Evolutionary conservation across 495 filamentous ascomycete genomes (phyloP).

Genomic region (Xylaria sp.): DNA sequence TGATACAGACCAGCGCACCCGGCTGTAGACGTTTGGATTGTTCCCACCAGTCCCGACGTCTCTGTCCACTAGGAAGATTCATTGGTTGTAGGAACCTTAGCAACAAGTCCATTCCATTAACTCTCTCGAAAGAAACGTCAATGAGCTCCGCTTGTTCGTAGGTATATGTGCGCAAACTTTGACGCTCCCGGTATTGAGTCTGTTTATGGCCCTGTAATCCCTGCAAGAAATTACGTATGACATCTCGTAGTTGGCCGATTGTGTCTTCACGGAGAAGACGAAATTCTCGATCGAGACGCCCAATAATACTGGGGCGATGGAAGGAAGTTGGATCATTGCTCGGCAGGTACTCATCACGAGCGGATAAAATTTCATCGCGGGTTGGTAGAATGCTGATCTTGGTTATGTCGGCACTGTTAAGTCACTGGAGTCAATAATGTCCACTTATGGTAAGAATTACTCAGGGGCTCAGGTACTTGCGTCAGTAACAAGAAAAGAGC

Average conservation of each 20-base stretch:
- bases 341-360: conserved; percentile 66
- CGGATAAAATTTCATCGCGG: conserved; percentile 62
- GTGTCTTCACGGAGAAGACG: conserved; percentile 72
- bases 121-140: conserved; percentile 51
- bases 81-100: conserved; percentile 64
- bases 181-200: conserved; percentile 25
- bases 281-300: conserved; percentile 74
- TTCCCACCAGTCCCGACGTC: conserved; percentile 67
- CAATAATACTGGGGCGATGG: conserved; percentile 64
- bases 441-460: no score
- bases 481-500: no score
- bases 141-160: conserved; percentile 51
- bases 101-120: conserved; percentile 61
- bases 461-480: no score
- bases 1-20: conserved; percentile 66
- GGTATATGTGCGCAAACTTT: conserved; percentile 41
- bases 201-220: conserved; percentile 28
- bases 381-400: conserved; percentile 71
- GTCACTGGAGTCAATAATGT: no score
- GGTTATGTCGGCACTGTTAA: conserved; percentile 60
- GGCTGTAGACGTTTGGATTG: conserved; percentile 60
- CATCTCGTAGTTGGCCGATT: conserved; percentile 66
- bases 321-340: conserved; percentile 54
- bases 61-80: conserved; percentile 31
- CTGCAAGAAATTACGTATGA: conserved; percentile 52